Conservation (phyloP, 106 monocot species). For the Platanthera zijinensis region DNA sequence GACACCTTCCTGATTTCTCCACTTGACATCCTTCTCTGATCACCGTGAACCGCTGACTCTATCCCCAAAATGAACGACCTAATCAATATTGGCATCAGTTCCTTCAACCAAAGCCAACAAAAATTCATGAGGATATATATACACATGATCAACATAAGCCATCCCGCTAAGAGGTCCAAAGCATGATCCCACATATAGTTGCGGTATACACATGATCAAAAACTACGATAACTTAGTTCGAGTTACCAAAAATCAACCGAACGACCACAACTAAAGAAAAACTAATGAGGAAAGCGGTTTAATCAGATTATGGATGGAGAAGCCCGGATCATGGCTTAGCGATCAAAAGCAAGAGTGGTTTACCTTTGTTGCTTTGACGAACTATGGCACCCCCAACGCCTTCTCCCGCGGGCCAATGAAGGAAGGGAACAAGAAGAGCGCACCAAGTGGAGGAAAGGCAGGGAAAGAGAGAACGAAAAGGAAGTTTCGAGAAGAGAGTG, state of each 20-base stretch:
- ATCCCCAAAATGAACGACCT: not conserved
- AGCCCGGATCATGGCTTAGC: not conserved
- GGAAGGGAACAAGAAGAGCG: not conserved
- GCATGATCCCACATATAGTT: not conserved
- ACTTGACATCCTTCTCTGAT: slow-evolving; percentile 32
- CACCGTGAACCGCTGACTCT: not conserved
- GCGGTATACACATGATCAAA: too few species aligned
- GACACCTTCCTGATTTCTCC: slow-evolving; percentile 66
- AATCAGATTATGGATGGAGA: not conserved
- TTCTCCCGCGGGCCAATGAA: not conserved
- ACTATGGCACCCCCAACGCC: not conserved
- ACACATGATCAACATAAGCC: not conserved
- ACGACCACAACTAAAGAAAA: not conserved
- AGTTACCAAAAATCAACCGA: not conserved
- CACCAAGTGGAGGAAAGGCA: not conserved
- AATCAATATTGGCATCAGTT: not conserved
- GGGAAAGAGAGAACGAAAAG: not conserved
- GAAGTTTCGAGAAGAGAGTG: not conserved
- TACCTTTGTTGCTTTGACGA: not conserved
- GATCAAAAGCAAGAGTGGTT: not conserved
- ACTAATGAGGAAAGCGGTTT: not conserved
- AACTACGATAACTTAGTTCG: not conserved
- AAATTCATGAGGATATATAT: not conserved
- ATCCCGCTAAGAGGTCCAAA: not conserved
- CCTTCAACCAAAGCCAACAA: not conserved